These are phyloP conservation scores for Aspergillus nanangensis DNA, from an alignment of 495 filamentous ascomycete genomes.

Conservation along the genomic window DNA sequence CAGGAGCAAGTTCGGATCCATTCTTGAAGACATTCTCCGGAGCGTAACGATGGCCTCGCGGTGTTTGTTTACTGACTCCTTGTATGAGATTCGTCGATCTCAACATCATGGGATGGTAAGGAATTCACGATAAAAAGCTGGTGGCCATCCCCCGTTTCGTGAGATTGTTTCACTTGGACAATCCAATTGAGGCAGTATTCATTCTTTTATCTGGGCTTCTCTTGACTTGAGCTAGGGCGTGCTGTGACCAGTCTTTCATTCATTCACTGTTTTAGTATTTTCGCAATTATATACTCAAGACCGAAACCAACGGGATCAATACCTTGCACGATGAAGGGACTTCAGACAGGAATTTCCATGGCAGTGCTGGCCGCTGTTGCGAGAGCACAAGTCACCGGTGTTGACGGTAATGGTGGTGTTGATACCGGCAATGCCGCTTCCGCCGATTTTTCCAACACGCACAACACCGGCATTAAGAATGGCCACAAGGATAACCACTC, in stretches of 20 bases:
- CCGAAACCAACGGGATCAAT: neutral
- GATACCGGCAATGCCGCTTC: conserved; percentile 7
- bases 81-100: neutral
- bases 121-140: neutral
- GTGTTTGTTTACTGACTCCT: conserved; percentile 8
- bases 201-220: too few relatives aligned
- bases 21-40: conserved; percentile 12
- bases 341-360: conserved; percentile 34
- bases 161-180: neutral
- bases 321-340: conserved; percentile 32
- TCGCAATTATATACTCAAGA: too few relatives aligned
- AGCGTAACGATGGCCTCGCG: conserved; percentile 2
- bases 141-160: neutral
- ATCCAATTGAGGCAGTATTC: neutral
- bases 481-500: conserved; percentile 7
- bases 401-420: conserved; percentile 6
- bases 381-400: conserved; percentile 18
- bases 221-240: too few relatives aligned
- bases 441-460: neutral
- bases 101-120: neutral
- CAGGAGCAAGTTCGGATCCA: neutral
- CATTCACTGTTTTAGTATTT: neutral
- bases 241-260: conserved; percentile 4
- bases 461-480: neutral
- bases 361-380: conserved; percentile 36